Evolutionary conservation across 2,329 filamentous ascomycete genomes (phyloP).

Genomic region (Penicillium concentricum): DNA sequence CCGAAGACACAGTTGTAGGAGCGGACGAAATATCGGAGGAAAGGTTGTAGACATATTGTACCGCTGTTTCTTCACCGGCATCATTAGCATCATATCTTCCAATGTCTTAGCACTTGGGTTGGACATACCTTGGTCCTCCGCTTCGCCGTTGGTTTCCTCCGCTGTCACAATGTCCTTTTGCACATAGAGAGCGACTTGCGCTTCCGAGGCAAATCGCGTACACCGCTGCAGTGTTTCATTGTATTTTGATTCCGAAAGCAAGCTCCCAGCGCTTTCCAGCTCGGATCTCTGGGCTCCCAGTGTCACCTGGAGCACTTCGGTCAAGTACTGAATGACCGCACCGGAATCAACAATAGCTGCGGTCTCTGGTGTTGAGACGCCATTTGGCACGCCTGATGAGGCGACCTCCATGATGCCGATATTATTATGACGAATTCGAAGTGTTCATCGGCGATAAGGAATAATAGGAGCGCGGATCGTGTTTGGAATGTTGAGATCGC

Average conservation of each 20-base stretch:
- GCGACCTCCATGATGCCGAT: conserved; percentile 39
- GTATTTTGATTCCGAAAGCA: conserved; percentile 71
- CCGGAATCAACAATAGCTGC: conserved; percentile 59
- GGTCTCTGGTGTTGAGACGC: conserved; percentile 32
- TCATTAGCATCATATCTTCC: conserved; percentile 4
- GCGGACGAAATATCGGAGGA: conserved; percentile 75
- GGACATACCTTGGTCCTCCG: conserved; percentile 43
- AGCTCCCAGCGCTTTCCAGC: conserved; percentile 75
- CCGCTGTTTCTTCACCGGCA: conserved; percentile 25
- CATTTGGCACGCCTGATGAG: conserved; percentile 37
- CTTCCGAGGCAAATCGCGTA: conserved; percentile 82
- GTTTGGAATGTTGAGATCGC: conserved; percentile 20
- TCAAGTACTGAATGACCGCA: conserved; percentile 69
- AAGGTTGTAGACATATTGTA: conserved; percentile 71
- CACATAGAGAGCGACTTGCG: conserved; percentile 84
- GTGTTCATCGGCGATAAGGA: conserved; percentile 34
- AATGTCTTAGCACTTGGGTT: neutral
- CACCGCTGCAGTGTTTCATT: conserved; percentile 83
- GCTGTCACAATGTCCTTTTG: conserved; percentile 69
- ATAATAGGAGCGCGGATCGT: conserved; percentile 16
- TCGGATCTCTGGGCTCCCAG: conserved; percentile 75
- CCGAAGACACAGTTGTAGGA: conserved; percentile 76
- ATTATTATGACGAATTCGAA: conserved; percentile 25
- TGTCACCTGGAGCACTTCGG: conserved; percentile 68
- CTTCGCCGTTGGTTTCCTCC: conserved; percentile 46